phyloP scores from a whole-genome alignment of 139 green algal genomes.

The Choricystis sp. region DNA sequence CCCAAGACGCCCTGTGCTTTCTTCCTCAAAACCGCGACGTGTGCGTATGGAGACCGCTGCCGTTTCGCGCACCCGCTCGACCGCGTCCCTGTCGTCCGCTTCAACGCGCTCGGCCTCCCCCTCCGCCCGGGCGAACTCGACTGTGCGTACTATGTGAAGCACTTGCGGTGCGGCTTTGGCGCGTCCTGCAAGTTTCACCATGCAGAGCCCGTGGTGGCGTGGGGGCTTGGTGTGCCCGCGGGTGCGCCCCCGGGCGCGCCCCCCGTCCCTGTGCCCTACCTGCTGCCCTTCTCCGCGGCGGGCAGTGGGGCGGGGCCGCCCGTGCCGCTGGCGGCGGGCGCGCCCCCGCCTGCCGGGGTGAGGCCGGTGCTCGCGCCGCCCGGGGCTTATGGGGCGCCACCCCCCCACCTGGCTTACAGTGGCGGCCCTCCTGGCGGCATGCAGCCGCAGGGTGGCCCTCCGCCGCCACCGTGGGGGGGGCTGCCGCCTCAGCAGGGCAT shows the following conservation, averaged over 20 bases:
- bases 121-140: constrained; percentile 16
- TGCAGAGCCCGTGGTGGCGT: constrained; percentile 6
- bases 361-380: too few species aligned
- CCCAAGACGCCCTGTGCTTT: constrained; percentile 19
- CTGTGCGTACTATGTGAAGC: constrained; percentile 23
- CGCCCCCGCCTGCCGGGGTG: too few species aligned
- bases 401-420: too few species aligned
- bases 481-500: not conserved
- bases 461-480: too few species aligned
- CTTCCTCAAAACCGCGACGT: constrained; percentile 35
- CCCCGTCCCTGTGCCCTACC: not conserved
- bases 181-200: constrained; percentile 25
- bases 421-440: not conserved
- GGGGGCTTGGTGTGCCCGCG: not conserved
- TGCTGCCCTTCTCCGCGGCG: too few species aligned
- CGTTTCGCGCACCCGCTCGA: constrained; percentile 31
- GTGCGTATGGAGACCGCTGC: constrained; percentile 30
- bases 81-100: constrained; percentile 13
- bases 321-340: too few species aligned
- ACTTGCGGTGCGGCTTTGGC: constrained; percentile 18
- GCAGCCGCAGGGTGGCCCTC: too few species aligned
- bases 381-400: too few species aligned
- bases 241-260: too few species aligned
- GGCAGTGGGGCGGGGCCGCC: too few species aligned
- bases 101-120: constrained; percentile 27